Percentiles rank a stretch among this genome's conserved stretches.
phyloP scores from a whole-genome alignment of 768 basidiomycete genomes.

The Lactarius hengduanensis region DNA sequence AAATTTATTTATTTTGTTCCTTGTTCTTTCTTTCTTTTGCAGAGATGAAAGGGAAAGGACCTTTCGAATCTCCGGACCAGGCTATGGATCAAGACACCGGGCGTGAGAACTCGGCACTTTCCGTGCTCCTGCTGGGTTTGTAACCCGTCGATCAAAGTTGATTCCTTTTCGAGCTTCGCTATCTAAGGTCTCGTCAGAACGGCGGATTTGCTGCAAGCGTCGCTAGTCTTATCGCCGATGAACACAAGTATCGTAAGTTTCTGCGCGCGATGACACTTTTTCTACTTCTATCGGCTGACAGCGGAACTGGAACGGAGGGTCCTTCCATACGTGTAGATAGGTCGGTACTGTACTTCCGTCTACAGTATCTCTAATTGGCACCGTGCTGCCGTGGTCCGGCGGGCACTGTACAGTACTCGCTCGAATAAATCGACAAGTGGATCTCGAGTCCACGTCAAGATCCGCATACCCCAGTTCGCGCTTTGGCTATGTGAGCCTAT shows the following conservation, averaged over 20 bases:
- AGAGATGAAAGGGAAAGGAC: neutral
- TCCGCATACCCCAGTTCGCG: neutral
- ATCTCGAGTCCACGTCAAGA: neutral
- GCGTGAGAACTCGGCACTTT: neutral
- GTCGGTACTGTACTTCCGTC: neutral
- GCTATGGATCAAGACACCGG: neutral
- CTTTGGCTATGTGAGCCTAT: neutral
- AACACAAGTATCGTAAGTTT: neutral
- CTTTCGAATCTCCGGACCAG: neutral
- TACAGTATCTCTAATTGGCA: too few species aligned
- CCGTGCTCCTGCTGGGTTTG: neutral
- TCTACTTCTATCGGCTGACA: neutral
- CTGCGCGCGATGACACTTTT: neutral
- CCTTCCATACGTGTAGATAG: neutral
- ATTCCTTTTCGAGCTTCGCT: neutral
- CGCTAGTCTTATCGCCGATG: too few species aligned
- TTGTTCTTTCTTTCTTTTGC: neutral
- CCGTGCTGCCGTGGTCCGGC: too few species aligned
- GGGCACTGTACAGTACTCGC: neutral
- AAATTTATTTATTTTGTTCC: neutral
- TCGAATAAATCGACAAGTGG: neutral
- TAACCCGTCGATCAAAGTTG: neutral
- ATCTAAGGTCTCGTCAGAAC: neutral
- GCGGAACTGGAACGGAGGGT: neutral
- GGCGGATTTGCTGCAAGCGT: neutral